A percentile compares a stretch with the other conserved stretches of the same genome.
phyloP scores from a whole-genome alignment of 179 eudicot genomes.

The Carnegiea gigantea region DNA sequence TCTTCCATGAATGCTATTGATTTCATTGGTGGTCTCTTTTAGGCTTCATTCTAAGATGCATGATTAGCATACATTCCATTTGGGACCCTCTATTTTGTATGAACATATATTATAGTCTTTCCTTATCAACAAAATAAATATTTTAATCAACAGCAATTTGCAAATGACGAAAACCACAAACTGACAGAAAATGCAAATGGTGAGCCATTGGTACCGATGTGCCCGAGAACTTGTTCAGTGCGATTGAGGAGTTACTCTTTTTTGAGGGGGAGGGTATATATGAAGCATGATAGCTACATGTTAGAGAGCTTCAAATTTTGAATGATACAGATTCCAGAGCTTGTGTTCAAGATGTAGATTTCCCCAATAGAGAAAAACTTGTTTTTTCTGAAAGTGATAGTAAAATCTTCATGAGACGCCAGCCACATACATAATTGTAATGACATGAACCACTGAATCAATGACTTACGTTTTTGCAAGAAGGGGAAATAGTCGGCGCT shows the following conservation, averaged over 20 bases:
- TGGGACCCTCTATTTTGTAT: neutral
- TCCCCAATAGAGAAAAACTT: neutral
- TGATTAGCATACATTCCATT: neutral
- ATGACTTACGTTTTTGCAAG: conserved; percentile 88
- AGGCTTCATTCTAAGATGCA: neutral
- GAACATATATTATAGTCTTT: too few species aligned
- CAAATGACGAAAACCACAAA: neutral
- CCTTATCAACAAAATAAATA: neutral
- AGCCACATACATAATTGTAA: neutral
- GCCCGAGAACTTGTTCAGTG: neutral
- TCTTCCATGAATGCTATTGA: neutral
- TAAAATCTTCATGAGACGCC: conserved; percentile 5
- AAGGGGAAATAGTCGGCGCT: conserved; percentile 85
- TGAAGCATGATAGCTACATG: neutral
- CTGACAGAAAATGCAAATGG: conserved; percentile 1
- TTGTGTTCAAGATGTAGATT: neutral
- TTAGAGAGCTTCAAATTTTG: neutral
- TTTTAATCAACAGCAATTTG: neutral
- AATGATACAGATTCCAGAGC: neutral
- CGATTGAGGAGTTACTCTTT: neutral
- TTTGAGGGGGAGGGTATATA: neutral
- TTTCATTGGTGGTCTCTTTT: neutral
- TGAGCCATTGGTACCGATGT: neutral
- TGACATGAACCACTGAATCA: neutral
- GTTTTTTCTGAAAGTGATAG: neutral